Evolutionary conservation across 2,329 filamentous ascomycete species (phyloP).

Genomic region (Karstenula rhodostoma): DNA sequence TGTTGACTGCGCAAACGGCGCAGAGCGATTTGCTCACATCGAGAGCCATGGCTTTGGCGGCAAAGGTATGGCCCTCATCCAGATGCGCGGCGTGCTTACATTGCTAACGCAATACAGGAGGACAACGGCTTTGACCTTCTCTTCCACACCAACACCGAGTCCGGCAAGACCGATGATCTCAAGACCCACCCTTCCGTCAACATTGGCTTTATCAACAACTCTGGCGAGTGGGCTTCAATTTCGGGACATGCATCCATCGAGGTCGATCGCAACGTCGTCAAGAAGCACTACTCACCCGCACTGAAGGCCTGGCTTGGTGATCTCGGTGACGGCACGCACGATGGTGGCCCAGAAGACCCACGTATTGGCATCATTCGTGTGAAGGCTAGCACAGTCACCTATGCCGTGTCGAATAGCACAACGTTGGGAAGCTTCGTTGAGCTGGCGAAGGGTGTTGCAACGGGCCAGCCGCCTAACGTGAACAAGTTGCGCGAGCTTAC

Average conservation of each 20-base stretch:
- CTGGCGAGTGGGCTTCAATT: slow-evolving; percentile 86
- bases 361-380: slow-evolving; percentile 83
- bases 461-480: slow-evolving; percentile 73
- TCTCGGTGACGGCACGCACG: slow-evolving; percentile 78
- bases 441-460: slow-evolving; percentile 77
- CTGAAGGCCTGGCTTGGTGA: slow-evolving; percentile 90
- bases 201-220: slow-evolving; percentile 77
- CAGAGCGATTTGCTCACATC: slow-evolving; percentile 73
- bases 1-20: slow-evolving; percentile 82
- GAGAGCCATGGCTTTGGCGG: slow-evolving; percentile 86
- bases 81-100: slow-evolving; percentile 18
- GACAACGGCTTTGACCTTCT: slow-evolving; percentile 80
- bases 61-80: slow-evolving; percentile 64
- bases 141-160: slow-evolving; percentile 92
- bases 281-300: slow-evolving; percentile 72
- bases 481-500: slow-evolving; percentile 80
- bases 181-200: slow-evolving; percentile 77
- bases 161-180: slow-evolving; percentile 85
- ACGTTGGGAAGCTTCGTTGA: slow-evolving; percentile 71
- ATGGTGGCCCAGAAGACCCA: slow-evolving; percentile 82
- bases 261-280: slow-evolving; percentile 72
- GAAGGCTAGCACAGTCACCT: slow-evolving; percentile 75
- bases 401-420: slow-evolving; percentile 70
- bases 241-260: slow-evolving; percentile 76
- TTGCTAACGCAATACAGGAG: slow-evolving; percentile 62